phyloP scores from a whole-genome alignment of 2,329 filamentous ascomycete species.

The Alternaria ventricosa region DNA sequence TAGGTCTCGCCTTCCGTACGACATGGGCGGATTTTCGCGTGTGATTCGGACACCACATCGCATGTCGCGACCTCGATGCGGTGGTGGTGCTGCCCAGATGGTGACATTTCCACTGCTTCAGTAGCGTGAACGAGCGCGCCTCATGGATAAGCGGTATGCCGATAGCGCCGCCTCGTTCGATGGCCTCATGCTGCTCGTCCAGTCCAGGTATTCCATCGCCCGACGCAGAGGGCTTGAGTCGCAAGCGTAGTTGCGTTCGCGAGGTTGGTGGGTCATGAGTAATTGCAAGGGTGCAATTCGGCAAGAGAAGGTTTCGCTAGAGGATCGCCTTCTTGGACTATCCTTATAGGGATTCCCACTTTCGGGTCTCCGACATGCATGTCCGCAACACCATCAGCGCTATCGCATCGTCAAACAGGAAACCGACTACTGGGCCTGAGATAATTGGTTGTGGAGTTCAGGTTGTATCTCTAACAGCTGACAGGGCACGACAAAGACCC shows the following conservation, averaged over 20 bases:
- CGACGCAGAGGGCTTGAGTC: not conserved
- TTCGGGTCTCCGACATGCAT: conserved; percentile 11
- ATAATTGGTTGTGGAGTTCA: not conserved
- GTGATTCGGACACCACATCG: not conserved
- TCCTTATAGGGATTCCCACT: conserved; percentile 1
- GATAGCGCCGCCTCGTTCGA: not conserved
- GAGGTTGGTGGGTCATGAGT: conserved; percentile 1
- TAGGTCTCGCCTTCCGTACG: not conserved
- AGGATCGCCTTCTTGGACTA: conserved; percentile 1
- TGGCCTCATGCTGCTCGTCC: not conserved
- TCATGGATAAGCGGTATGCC: not conserved
- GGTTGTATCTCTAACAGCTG: not conserved
- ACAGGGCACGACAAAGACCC: not conserved
- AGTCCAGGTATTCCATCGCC: not conserved
- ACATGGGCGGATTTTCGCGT: not conserved
- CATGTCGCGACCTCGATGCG: not conserved
- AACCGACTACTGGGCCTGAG: not conserved
- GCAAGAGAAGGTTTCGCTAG: conserved; percentile 12
- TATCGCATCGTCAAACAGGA: not conserved
- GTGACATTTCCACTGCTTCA: not conserved
- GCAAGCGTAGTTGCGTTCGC: not conserved
- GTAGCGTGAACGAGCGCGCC: not conserved
- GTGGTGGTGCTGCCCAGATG: not conserved
- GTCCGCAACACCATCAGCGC: conserved; percentile 8
- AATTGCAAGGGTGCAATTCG: conserved; percentile 9